Base-by-base conservation (phyloP, 177 flowering plant genomes). In the Telopea speciosissima region DNA sequence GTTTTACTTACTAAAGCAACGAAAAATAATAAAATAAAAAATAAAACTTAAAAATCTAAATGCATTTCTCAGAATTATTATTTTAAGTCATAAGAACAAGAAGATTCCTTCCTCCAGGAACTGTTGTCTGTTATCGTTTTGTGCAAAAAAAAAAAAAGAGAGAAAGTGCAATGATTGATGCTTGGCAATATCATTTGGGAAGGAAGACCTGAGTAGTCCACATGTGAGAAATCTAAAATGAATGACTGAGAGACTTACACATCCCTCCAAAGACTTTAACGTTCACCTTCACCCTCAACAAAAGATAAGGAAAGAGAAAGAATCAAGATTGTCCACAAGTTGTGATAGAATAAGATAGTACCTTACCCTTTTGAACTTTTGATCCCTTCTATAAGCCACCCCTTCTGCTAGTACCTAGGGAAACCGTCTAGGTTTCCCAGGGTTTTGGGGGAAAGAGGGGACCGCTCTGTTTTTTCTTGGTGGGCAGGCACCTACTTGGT, bases 301-400 rank as follows among this genome's bases (percentile, higher is more conserved):
- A 16, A 44, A 69, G 74, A 72, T 72, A 76, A 76, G 78, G 61
- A 65, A 68, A 21, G 52, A 9, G 24, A 62, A 63, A 26, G 62
- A 68, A 66, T 44, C 25, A 69, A 75, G 62, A 65, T 62, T 72
- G 79, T 74, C 83, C 85, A 80, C 81, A 72, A 62, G 3, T 59
- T 70, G 63, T 24, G 69, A 62, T 3, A 36, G 65, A 62, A 68
- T 49, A 31, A 13, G 22, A 2, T n/a, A n/a, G n/a, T n/a, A 70
- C 63, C 66, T 14, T 28, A 3, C 16, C 36, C n/a, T 59, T 73
- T 42, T 25, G 58, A 26, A 5, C 23, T 28, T n/a, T 52, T 26
- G 13, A 13, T 56, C 40, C 24, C 45, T 60, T 62, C 71, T 24
- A 19, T 45, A 23, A 23, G 45, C 60, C n/a, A n/a, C 45, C 25